Percentiles rank a stretch among this genome's conserved stretches.
Conservation (phyloP, 2,329 filamentous ascomycete species). For the Neurospora sp. region DNA sequence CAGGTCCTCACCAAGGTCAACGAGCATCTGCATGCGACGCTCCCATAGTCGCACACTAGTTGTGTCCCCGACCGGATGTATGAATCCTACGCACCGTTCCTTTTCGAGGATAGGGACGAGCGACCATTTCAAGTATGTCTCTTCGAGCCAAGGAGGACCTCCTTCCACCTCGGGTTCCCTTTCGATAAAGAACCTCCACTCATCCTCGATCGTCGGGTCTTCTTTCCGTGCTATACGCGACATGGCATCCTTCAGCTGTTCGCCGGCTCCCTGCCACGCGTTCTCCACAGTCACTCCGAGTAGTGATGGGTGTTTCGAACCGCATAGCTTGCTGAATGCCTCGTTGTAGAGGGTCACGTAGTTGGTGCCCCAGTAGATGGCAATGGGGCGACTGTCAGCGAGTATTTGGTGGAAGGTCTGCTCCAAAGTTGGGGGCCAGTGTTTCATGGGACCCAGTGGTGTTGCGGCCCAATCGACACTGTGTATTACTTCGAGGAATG, state of each 20-base stretch:
- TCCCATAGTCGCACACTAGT: slow-evolving; percentile 39
- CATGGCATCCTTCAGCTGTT: slow-evolving; percentile 30
- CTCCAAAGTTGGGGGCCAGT: slow-evolving; percentile 34
- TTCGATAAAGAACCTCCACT: slow-evolving; percentile 36
- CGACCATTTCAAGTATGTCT: slow-evolving; percentile 40
- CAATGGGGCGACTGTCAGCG: slow-evolving; percentile 36
- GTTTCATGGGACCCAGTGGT: slow-evolving; percentile 32
- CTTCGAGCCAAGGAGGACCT: slow-evolving; percentile 26
- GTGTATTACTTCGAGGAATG: slow-evolving; percentile 27
- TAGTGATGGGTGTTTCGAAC: slow-evolving; percentile 52
- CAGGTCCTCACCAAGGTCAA: slow-evolving; percentile 36
- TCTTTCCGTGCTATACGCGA: slow-evolving; percentile 23
- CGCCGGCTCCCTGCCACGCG: slow-evolving; percentile 46
- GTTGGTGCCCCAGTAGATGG: slow-evolving; percentile 53
- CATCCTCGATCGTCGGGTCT: slow-evolving; percentile 29
- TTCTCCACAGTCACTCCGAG: slow-evolving; percentile 51
- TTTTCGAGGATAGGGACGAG: slow-evolving; percentile 36
- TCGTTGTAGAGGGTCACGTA: slow-evolving; percentile 63
- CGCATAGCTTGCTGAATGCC: slow-evolving; percentile 53
- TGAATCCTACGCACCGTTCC: slow-evolving; percentile 33
- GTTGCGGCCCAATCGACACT: slow-evolving; percentile 35
- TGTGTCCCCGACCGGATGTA: slow-evolving; percentile 37
- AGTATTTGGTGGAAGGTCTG: slow-evolving; percentile 31
- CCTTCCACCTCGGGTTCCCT: slow-evolving; percentile 23
- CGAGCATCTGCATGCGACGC: slow-evolving; percentile 38